These are phyloP conservation scores for Neurospora hispaniola DNA, from an alignment of 495 filamentous ascomycete genomes.

Conservation along the genomic window DNA sequence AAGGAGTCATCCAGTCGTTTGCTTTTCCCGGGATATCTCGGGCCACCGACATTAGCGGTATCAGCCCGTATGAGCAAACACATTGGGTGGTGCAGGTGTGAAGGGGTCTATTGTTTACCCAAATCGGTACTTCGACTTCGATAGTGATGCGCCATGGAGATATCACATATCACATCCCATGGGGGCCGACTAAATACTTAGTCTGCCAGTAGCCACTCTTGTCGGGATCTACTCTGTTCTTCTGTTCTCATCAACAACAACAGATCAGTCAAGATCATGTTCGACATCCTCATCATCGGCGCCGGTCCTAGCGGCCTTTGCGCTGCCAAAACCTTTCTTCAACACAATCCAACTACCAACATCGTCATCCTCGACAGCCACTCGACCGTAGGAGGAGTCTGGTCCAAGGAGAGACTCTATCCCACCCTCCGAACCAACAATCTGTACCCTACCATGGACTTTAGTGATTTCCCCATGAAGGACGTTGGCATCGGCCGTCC, in stretches of 20 bases:
- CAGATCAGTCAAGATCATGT: slow-evolving; percentile 1
- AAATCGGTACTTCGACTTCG: not conserved
- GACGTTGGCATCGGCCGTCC: slow-evolving; percentile 39
- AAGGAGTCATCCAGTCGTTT: not conserved
- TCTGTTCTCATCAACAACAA: not conserved
- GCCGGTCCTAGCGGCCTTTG: slow-evolving; percentile 63
- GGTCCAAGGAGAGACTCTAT: slow-evolving; percentile 40
- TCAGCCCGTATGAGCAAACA: not conserved
- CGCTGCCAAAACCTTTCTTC: slow-evolving; percentile 59
- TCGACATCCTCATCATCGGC: slow-evolving; percentile 33
- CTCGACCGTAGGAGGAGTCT: slow-evolving; percentile 37
- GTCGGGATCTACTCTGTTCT: not conserved
- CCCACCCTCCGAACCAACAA: slow-evolving; percentile 51
- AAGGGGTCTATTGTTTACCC: not conserved
- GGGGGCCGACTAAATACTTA: not conserved
- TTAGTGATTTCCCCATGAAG: slow-evolving; percentile 65
- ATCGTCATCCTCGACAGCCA: slow-evolving; percentile 39
- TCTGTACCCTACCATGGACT: slow-evolving; percentile 53
- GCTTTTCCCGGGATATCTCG: not conserved
- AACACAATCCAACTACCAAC: slow-evolving; percentile 20
- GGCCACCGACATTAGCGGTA: not conserved
- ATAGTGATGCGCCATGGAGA: not conserved
- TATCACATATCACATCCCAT: not conserved
- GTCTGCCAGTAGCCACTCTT: not conserved
- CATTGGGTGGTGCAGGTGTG: not conserved